Evolutionary conservation across 1,284 basidiomycete genomes (phyloP), one percentile per base, ranked within the genome.

Genomic region (Schizophyllum amplum): DNA sequence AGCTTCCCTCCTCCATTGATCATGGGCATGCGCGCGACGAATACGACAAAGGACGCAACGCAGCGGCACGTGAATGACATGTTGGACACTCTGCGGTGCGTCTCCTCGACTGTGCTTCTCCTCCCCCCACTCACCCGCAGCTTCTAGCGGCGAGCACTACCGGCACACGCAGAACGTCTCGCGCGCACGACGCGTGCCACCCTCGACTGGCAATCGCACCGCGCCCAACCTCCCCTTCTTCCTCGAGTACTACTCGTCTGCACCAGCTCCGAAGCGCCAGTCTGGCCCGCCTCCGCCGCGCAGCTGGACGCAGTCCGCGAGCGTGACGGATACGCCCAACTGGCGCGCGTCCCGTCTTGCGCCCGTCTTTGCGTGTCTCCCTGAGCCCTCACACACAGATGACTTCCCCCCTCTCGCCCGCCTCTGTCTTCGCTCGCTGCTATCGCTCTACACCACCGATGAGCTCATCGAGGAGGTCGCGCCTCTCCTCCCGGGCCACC

Each of bases 401-500:
- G 33, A 17, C 33, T 42, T 42, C 33, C 33, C 33, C 13, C 11
- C 33, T 3, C 7, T 50, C 15, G 20, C 48, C 4, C 20, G 11
- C 48, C 11, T 50, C 3, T 50, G 48, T 62, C 71, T 86, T 49
- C 73, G 71, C 56, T 64, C 69, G 51, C 57, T 73, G 15, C 62
- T 76, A 20, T 60, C 68, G 9, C 61, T 57, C 52, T 74, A 54
- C 60, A 73, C 66, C 68, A 73, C 61, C 59, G 71, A 60, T 60
- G 75, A 72, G 61, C 75, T 71, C 46, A 69, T 75, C 25, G 68
- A 75, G 21, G 70, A 77, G 21, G 65, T 83, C 52, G 71, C 77
- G 1, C 75, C 78, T 0, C 76, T 71, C 57, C 71, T 89, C 7
- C 79, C 83, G 0, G 65, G 69, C 0, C 84, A 87, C 64, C 73